phyloP scores from a whole-genome alignment of 768 basidiomycete species.

The Calocybe cyanea region DNA sequence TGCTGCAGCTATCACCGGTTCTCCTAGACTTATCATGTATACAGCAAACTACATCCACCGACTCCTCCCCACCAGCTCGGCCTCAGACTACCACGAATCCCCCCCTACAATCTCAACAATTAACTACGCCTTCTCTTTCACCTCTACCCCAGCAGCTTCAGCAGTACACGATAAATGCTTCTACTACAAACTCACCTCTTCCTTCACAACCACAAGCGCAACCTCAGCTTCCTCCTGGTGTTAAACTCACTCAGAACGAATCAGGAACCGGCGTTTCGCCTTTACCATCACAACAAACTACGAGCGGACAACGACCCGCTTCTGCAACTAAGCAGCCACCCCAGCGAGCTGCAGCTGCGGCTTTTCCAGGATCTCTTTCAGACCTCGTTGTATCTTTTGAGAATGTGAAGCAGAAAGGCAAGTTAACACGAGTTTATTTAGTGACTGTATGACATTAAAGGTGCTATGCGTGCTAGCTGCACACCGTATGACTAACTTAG shows the following conservation, averaged over 20 bases:
- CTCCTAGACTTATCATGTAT: slow-evolving; percentile 8
- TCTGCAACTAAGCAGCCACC: slow-evolving; percentile 47
- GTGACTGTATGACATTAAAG: slow-evolving; percentile 5
- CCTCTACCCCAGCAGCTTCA: slow-evolving; percentile 42
- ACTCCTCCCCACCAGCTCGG: slow-evolving; percentile 31
- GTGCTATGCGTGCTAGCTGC: slow-evolving; percentile 46
- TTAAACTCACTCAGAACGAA: slow-evolving; percentile 49
- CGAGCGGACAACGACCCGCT: slow-evolving; percentile 48
- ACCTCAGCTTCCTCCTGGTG: slow-evolving; percentile 68
- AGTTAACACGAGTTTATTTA: slow-evolving; percentile 12
- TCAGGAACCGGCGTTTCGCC: slow-evolving; percentile 23
- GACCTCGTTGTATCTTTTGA: slow-evolving; percentile 95
- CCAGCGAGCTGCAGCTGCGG: slow-evolving; percentile 35
- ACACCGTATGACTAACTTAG: slow-evolving; percentile 83
- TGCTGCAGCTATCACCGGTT: slow-evolving; percentile 5
- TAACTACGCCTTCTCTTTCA: slow-evolving; percentile 31
- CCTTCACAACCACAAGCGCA: slow-evolving; percentile 49
- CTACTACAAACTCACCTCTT: slow-evolving; percentile 27
- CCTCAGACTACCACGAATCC: slow-evolving; percentile 25
- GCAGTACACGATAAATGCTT: slow-evolving; percentile 20
- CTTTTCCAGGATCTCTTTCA: slow-evolving; percentile 81
- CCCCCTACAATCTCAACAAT: slow-evolving; percentile 21
- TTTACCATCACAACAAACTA: slow-evolving; percentile 23
- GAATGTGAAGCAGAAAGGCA: slow-evolving; percentile 94
- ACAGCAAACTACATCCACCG: slow-evolving; percentile 34